Evolutionary conservation across 768 basidiomycete species (phyloP).

Genomic region (Xerocomus spinulosus): DNA sequence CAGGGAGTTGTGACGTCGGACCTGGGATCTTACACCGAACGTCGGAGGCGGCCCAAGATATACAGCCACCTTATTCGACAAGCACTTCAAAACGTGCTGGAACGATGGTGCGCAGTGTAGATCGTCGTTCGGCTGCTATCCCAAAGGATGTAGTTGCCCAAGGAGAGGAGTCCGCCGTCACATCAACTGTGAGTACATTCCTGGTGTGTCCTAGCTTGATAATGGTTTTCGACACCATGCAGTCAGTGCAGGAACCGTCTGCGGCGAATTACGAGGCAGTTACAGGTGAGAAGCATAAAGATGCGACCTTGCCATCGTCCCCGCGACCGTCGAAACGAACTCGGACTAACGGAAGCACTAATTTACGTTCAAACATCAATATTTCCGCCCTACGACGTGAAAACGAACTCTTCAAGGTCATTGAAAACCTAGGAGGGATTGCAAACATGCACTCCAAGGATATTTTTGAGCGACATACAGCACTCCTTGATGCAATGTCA

Average conservation of each 20-base stretch:
- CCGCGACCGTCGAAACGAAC: slow-evolving; percentile 22
- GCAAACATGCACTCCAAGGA: slow-evolving; percentile 63
- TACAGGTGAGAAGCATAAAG: slow-evolving; percentile 15
- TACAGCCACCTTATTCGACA: background rate
- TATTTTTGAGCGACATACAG: slow-evolving; percentile 61
- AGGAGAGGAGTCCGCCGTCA: background rate
- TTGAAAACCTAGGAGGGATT: slow-evolving; percentile 66
- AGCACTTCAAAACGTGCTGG: slow-evolving; percentile 3
- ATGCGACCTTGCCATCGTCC: background rate
- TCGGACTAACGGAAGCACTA: slow-evolving; percentile 11
- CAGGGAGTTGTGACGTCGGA: background rate
- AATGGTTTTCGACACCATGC: background rate
- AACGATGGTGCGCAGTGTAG: background rate
- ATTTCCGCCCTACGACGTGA: slow-evolving; percentile 77
- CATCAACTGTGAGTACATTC: slow-evolving; percentile 4
- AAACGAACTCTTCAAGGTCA: slow-evolving; percentile 67
- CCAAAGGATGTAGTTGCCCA: background rate
- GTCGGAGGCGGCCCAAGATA: background rate
- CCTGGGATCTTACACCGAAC: background rate
- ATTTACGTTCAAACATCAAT: slow-evolving; percentile 46
- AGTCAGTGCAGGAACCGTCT: background rate
- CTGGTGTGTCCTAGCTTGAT: background rate
- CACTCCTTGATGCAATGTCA: slow-evolving; percentile 53
- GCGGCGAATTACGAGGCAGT: background rate
- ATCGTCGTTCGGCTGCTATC: background rate